Evolutionary conservation across 352 stramenopile genomes (phyloP), one percentile per base, ranked within the genome.

Genomic region (Pythium rishiriense): DNA sequence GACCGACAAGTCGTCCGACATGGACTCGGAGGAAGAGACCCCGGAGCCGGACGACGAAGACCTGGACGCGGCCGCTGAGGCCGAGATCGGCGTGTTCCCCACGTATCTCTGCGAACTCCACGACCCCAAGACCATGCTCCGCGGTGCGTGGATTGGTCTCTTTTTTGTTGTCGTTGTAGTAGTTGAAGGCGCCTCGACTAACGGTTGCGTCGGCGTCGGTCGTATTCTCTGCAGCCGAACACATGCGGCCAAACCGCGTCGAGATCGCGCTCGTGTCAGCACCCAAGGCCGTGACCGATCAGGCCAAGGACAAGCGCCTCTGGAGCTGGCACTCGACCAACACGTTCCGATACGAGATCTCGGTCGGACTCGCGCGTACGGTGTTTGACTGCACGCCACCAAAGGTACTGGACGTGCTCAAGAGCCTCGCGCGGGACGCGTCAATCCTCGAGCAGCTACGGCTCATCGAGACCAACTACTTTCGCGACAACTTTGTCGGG

Each of bases 41-140:
- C 49, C 39, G 9, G 66, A 83, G 24, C 62, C 49, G 21, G 72
- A 73, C 10, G 56, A 75, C 19, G 62, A 76, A 28, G 63, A 77
- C n/a, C 43, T 70, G 1, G 73, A 80, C 25, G 61, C 55, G 1
- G 54, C 41, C n/a, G 69, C 70, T 8, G 73, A 72, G 19, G 66
- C 75, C 1, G 58, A 73, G 33, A 58, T 76, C n/a, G 62, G 68
- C 51, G 28, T 61, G 6, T 77, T 88, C 49, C 74, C 81, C 10
- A 91, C 84, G 17, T 93, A 91, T 46, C 72, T 93, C 26, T 93
- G 84, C 52, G 80, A 85, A 57, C 69, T 89, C 11, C 84, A 93
- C 53, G 84, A 93, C 68, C 84, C 84, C 8, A 91, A 91, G 52
- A 66, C 73, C 11, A 78, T 93, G 39, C 79, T 93, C 55, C 68